These are phyloP conservation scores for Auriscalpium microsporum DNA, from an alignment of 768 basidiomycete species.

Conservation along the genomic window DNA sequence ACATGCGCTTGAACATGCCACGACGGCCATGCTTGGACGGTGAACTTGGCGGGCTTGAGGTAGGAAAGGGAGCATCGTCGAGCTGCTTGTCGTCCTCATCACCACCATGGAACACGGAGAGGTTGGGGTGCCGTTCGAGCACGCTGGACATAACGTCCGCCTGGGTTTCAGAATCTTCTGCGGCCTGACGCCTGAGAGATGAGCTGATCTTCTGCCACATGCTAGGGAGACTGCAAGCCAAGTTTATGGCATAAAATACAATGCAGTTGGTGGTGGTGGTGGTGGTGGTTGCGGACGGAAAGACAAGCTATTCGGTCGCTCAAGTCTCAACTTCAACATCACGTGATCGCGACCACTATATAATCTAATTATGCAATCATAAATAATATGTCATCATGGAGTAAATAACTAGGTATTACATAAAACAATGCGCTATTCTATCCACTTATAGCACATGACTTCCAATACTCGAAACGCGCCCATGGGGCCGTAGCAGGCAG, in stretches of 20 bases:
- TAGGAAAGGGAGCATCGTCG: slow-evolving; percentile 9
- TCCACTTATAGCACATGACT: too few species aligned
- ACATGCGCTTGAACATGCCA: slow-evolving; percentile 12
- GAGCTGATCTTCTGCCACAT: slow-evolving; percentile 14
- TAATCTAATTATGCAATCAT: too few species aligned
- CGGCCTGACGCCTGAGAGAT: slow-evolving; percentile 8
- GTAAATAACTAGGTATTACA: too few species aligned
- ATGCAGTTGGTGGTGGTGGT: not conserved
- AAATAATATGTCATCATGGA: too few species aligned
- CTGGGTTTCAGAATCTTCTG: slow-evolving; percentile 5
- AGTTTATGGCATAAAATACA: not conserved
- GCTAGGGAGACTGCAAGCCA: not conserved
- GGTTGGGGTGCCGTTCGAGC: slow-evolving; percentile 9
- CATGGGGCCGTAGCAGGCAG: too few species aligned
- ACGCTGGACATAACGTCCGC: slow-evolving; percentile 5
- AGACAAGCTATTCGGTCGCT: not conserved
- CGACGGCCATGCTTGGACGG: slow-evolving; percentile 11
- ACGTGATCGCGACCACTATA: not conserved
- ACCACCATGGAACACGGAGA: slow-evolving; percentile 2
- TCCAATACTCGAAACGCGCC: too few species aligned
- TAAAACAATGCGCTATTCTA: too few species aligned
- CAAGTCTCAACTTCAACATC: not conserved
- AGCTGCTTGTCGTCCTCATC: slow-evolving; percentile 4
- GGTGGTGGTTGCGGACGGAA: not conserved
- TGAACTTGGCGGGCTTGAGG: slow-evolving; percentile 12